These are phyloP conservation scores for Ophiostoma angusticollis DNA, from an alignment of 2,329 filamentous ascomycete species.

Conservation along the genomic window DNA sequence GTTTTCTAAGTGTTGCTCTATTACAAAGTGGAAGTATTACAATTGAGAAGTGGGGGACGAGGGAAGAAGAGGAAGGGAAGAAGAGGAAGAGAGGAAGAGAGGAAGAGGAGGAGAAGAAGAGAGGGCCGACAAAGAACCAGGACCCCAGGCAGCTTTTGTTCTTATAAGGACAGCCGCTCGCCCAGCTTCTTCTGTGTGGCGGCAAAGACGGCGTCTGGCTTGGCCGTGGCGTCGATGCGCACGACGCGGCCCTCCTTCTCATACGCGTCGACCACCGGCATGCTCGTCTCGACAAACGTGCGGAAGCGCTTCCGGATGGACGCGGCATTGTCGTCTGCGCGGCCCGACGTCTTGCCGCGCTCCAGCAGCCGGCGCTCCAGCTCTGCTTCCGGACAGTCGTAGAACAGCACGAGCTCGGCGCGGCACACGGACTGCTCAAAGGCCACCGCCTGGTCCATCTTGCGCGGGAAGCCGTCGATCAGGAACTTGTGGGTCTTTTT, in stretches of 20 bases:
- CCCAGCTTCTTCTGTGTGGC: constrained; percentile 38
- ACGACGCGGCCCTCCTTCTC: constrained; percentile 65
- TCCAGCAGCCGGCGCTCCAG: constrained; percentile 78
- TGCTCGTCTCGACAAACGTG: constrained; percentile 88
- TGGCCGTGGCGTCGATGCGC: constrained; percentile 59
- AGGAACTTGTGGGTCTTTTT: constrained; percentile 51
- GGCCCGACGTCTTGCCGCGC: constrained; percentile 82
- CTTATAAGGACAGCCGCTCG: constrained; percentile 35
- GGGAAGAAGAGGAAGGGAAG: too few species aligned
- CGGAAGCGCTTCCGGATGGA: constrained; percentile 94
- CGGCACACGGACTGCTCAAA: constrained; percentile 85
- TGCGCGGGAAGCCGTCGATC: constrained; percentile 77
- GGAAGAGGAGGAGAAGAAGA: not conserved
- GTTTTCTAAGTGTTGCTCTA: too few species aligned
- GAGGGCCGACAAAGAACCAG: too few species aligned
- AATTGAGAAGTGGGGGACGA: not conserved
- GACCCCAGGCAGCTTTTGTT: too few species aligned
- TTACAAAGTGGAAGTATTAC: too few species aligned
- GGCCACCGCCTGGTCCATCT: constrained; percentile 91
- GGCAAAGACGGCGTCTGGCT: constrained; percentile 48
- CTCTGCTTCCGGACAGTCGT: constrained; percentile 79
- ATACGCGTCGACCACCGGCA: constrained; percentile 89
- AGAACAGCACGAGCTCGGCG: constrained; percentile 79
- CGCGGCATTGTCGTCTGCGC: constrained; percentile 87
- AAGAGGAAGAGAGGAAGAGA: too few species aligned